These are phyloP conservation scores for Trichoderma guizhouense DNA, from an alignment of 2,329 filamentous ascomycete genomes.

Conservation along the genomic window DNA sequence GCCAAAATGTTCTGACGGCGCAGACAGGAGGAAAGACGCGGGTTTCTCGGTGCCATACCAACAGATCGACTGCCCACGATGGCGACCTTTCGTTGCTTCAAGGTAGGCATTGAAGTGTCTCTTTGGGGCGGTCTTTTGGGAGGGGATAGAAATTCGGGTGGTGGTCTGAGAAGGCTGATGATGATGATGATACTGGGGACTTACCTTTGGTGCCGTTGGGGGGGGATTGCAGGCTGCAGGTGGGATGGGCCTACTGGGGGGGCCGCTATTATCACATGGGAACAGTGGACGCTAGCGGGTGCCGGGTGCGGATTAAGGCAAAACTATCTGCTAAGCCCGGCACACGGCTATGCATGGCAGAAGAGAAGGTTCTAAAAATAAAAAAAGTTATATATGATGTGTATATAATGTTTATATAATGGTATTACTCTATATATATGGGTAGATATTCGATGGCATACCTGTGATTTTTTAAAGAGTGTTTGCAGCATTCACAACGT, in stretches of 20 bases:
- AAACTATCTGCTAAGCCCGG: neutral
- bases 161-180: neutral
- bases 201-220: neutral
- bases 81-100: slow-evolving; percentile 91
- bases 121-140: neutral
- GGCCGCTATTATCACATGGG: slow-evolving; percentile 3
- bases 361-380: neutral
- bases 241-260: neutral
- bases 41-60: slow-evolving; percentile 41
- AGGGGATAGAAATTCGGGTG: neutral
- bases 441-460: neutral
- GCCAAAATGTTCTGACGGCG: neutral
- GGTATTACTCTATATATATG: neutral
- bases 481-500: neutral
- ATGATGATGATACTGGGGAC: neutral
- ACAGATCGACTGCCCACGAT: slow-evolving; percentile 94
- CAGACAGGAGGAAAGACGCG: neutral
- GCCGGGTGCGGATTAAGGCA: neutral
- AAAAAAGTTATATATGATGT: neutral
- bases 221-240: neutral
- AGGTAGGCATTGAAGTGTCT: slow-evolving; percentile 54
- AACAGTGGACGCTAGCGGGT: neutral
- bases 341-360: neutral
- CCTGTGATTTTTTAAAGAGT: neutral
- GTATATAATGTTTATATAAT: neutral